These are phyloP conservation scores for Scheffersomyces segobiensis DNA, from an alignment of 1,139 yeast genomes.

Conservation along the genomic window DNA sequence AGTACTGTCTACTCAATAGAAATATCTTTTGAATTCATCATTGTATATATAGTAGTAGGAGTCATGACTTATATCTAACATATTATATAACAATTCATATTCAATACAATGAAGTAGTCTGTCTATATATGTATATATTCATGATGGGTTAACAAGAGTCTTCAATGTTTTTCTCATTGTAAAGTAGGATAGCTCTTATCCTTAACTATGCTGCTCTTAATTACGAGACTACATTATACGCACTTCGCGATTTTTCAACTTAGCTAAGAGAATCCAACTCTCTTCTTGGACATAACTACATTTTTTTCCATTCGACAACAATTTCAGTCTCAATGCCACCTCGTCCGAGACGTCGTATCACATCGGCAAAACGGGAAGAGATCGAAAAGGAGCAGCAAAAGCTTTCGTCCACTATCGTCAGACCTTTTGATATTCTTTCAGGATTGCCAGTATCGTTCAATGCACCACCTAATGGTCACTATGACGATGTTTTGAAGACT, in stretches of 20 bases:
- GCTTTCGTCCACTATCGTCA: slow-evolving; percentile 42
- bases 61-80: background rate
- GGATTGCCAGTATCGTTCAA: slow-evolving; percentile 71
- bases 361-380: slow-evolving; percentile 48
- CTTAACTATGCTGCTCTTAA: slow-evolving; percentile 2
- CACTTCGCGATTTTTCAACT: slow-evolving; percentile 1
- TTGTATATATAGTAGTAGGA: background rate
- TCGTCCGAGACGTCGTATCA: slow-evolving; percentile 48
- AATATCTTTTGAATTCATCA: background rate
- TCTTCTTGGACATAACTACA: too few species aligned
- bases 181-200: background rate
- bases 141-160: too few species aligned
- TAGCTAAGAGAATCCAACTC: background rate
- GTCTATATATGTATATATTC: too few species aligned
- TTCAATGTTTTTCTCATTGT: too few species aligned
- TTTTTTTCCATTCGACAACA: background rate
- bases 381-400: slow-evolving; percentile 49
- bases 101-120: too few species aligned
- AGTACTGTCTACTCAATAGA: background rate
- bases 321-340: slow-evolving; percentile 34
- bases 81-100: too few species aligned
- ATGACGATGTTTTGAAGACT: slow-evolving; percentile 53
- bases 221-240: background rate
- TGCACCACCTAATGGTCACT: slow-evolving; percentile 56
- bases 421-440: slow-evolving; percentile 69